Evolutionary conservation across 2,329 filamentous ascomycete genomes (phyloP), one percentile per base, ranked within the genome.

Genomic region (Hymenoscyphus repandus): DNA sequence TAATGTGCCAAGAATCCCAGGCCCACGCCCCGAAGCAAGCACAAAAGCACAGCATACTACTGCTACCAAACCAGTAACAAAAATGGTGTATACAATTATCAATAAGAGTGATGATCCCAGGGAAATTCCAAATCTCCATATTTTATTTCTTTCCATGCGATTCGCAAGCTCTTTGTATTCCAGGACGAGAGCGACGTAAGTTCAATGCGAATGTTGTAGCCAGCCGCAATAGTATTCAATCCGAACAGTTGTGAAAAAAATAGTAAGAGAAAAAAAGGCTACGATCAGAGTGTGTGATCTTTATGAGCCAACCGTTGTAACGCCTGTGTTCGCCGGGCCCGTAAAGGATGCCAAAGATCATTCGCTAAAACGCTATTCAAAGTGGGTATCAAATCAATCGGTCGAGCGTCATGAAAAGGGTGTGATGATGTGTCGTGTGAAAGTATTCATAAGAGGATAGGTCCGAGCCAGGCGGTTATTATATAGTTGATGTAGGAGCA

Each of bases 331-430:
- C 43, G 49, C 52, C 52, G 40, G 43, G 40, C 45, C 45, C 49
- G 22, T 37, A 47, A 51, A 50, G 33, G 41, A 51, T 49, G 52
- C 47, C 48, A 55, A 56, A 61, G 51, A 62, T 58, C 59, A 60
- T 52, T 62, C 64, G 64, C 64, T 66, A 66, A 66, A 65, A 66
- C 60, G 63, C 64, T 65, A 61, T 64, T 64, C 63, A 65, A 64
- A 66, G 61, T 61, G 62, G 63, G 63, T 65, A 66, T 66, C 64
- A 64, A 65, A 63, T 65, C 59, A 58, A 59, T 58, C 55, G 54
- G 49, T 59, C 50, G 53, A 57, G 49, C 53, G 46, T 53, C 47
- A 38, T 51, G 34, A 41, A 42, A 33, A 32, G 33, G 40, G 38
- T 53, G 44, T 40, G 43, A 51, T 39, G 55, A 51, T 39, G 55